A percentile compares a stretch with the other conserved stretches of the same genome.
Conservation (phyloP, 75 land plant species). For the Sequoiadendron giganteum region DNA sequence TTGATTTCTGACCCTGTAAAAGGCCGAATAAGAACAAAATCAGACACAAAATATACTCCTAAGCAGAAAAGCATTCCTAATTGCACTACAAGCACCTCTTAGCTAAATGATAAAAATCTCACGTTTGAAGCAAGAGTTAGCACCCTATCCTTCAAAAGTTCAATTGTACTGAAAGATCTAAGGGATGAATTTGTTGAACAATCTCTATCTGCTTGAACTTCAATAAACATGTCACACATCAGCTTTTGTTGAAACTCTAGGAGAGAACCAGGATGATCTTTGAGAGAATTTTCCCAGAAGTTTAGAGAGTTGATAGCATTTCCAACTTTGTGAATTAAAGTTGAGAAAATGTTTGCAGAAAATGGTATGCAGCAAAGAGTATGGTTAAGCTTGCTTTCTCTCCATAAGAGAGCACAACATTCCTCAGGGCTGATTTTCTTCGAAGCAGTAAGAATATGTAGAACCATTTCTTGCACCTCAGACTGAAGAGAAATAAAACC, state of each 20-base stretch:
- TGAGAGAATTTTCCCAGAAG: conserved; percentile 51
- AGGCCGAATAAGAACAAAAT: conserved; percentile 2
- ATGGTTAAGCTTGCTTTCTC: conserved; percentile 59
- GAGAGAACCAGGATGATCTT: conserved; percentile 14
- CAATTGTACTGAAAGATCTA: conserved; percentile 12
- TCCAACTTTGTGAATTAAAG: conserved; percentile 36
- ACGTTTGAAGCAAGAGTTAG: conserved; percentile 34
- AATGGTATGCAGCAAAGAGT: conserved; percentile 55
- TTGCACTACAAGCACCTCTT: background rate
- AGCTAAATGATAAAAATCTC: conserved; percentile 17
- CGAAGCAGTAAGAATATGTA: conserved; percentile 23
- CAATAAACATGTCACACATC: conserved; percentile 9
- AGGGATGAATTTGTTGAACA: background rate
- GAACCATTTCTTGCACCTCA: conserved; percentile 43
- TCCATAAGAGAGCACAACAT: conserved; percentile 35
- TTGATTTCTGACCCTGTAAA: conserved; percentile 28
- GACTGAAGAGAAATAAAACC: conserved; percentile 32
- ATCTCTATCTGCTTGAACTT: background rate
- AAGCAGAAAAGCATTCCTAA: background rate
- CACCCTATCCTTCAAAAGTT: conserved; percentile 37
- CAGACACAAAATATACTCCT: background rate
- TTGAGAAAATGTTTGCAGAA: conserved; percentile 30
- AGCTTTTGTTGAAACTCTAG: conserved; percentile 43
- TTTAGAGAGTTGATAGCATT: conserved; percentile 28
- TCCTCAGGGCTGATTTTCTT: conserved; percentile 35